A percentile compares a stretch with the other conserved stretches of the same genome.
phyloP scores from a whole-genome alignment of 2,329 filamentous ascomycete genomes.

The Lecanoromycetidae sp. region DNA sequence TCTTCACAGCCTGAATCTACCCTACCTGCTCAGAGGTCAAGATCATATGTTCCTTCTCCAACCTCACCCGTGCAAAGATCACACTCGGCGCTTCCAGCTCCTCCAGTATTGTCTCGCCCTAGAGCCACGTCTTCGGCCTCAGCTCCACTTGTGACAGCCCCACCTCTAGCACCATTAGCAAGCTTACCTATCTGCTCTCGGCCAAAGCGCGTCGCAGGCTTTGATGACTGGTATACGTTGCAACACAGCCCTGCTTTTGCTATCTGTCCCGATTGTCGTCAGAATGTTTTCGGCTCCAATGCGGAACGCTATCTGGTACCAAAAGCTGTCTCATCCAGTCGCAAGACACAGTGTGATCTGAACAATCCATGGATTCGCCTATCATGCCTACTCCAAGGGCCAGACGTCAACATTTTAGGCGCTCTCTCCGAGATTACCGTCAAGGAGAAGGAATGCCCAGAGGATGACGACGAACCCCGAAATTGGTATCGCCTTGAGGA shows the following conservation, averaged over 20 bases:
- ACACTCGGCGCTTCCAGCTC: neutral
- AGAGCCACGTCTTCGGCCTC: constrained; percentile 6
- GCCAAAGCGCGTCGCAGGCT: constrained; percentile 47
- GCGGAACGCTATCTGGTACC: constrained; percentile 57
- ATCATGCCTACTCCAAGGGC: constrained; percentile 63
- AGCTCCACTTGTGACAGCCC: neutral
- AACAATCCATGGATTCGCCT: constrained; percentile 72
- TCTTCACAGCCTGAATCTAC: neutral
- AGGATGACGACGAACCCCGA: constrained; percentile 42
- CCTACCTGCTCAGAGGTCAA: neutral
- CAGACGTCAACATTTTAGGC: constrained; percentile 57
- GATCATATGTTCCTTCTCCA: constrained; percentile 1
- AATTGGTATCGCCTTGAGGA: constrained; percentile 68
- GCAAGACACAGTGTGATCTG: constrained; percentile 62
- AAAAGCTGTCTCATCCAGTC: constrained; percentile 45
- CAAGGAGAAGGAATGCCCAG: constrained; percentile 44
- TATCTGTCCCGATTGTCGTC: constrained; percentile 72
- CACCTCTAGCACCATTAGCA: constrained; percentile 14
- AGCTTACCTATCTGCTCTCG: constrained; percentile 58
- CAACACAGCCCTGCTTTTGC: constrained; percentile 57
- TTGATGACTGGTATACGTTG: constrained; percentile 71
- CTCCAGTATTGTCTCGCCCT: neutral
- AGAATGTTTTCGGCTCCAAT: constrained; percentile 55
- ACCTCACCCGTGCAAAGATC: neutral
- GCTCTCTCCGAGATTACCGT: constrained; percentile 53